Evolutionary conservation across 2,329 filamentous ascomycete genomes (phyloP).

Genomic region (Colletotrichum orbiculare): DNA sequence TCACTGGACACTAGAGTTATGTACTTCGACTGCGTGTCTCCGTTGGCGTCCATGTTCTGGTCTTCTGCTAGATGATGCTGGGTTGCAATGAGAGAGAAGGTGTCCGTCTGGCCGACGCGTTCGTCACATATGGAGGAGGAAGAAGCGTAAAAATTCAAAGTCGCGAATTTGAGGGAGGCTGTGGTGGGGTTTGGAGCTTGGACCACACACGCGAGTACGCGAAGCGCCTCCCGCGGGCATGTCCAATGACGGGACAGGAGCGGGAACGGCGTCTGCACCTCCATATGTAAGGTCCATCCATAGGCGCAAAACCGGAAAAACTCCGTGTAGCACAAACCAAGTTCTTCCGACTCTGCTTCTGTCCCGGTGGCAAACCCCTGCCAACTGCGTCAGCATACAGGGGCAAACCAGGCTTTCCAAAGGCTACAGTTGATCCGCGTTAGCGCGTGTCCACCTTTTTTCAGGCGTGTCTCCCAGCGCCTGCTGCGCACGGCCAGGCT

Average conservation of each 20-base stretch:
- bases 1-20: constrained; percentile 82
- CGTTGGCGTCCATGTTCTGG: constrained; percentile 23
- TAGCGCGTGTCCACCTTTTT: constrained; percentile 19
- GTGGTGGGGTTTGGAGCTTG: constrained; percentile 29
- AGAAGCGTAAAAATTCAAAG: constrained; percentile 28
- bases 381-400: constrained; percentile 19
- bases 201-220: constrained; percentile 3
- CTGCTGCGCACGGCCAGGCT: constrained; percentile 23
- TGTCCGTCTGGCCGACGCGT: constrained; percentile 2
- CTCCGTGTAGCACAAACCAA: background rate
- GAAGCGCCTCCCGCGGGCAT: constrained; percentile 6
- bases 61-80: background rate
- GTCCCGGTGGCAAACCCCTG: background rate
- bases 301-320: constrained; percentile 21
- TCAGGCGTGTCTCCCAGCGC: constrained; percentile 15
- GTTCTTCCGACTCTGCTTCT: constrained; percentile 4
- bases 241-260: background rate
- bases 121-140: constrained; percentile 6
- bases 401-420: constrained; percentile 20
- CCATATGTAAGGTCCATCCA: too few relatives aligned
- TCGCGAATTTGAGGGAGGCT: constrained; percentile 33
- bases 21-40: constrained; percentile 66
- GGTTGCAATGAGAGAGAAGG: constrained; percentile 11
- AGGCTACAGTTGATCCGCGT: constrained; percentile 31
- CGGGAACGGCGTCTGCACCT: background rate